phyloP scores from a whole-genome alignment of 805 yeast genomes.

The Candida quercuum region DNA sequence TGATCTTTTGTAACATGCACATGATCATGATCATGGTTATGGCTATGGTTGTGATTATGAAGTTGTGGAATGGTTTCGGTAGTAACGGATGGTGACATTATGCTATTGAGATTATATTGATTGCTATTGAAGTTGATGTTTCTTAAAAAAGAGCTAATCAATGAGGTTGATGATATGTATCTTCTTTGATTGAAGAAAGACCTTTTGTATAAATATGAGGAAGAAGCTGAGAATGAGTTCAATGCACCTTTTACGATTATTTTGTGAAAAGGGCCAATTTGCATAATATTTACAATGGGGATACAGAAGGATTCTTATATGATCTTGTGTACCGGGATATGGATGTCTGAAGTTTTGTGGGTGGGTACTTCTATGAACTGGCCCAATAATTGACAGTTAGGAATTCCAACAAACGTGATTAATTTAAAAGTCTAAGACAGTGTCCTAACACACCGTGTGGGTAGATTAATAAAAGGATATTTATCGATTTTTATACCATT shows the following conservation, averaged over 20 bases:
- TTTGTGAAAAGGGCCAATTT: neutral
- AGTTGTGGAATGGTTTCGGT: neutral
- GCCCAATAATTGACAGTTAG: too few relatives aligned
- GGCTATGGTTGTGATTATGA: slow-evolving; percentile 6
- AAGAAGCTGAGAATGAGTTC: neutral
- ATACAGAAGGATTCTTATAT: too few relatives aligned
- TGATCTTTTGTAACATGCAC: slow-evolving; percentile 3
- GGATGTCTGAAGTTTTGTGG: too few relatives aligned
- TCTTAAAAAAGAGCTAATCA: neutral
- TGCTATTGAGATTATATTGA: too few relatives aligned
- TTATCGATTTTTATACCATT: too few relatives aligned
- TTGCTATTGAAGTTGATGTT: neutral
- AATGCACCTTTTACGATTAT: neutral
- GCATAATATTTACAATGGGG: neutral
- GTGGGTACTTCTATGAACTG: too few relatives aligned
- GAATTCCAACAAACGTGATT: too few relatives aligned
- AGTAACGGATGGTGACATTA: neutral
- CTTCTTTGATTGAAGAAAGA: neutral
- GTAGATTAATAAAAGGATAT: too few relatives aligned
- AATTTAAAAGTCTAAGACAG: too few relatives aligned
- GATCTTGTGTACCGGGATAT: too few relatives aligned
- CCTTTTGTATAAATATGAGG: neutral
- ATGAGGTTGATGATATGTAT: neutral
- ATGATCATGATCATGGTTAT: slow-evolving; percentile 7
- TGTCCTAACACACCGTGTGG: too few relatives aligned